Conservation (phyloP, 1,139 yeast species). For the Saccharomyces hybrid region DNA sequence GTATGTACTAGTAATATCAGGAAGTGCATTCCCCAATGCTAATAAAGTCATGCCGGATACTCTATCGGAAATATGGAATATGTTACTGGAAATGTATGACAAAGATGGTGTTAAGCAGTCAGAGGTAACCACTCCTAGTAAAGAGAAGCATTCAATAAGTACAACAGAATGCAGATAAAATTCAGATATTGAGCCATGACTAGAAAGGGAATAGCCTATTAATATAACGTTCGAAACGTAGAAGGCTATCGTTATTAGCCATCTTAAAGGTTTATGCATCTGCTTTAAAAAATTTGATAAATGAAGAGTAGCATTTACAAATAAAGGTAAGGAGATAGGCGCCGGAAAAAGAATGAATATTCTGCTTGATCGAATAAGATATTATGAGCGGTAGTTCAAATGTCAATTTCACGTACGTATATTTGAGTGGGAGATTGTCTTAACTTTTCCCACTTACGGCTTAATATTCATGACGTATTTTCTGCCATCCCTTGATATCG, state of each 20-base stretch:
- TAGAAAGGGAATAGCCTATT: background rate
- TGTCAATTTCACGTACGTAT: background rate
- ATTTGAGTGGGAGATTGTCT: background rate
- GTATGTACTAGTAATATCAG: conserved; percentile 80
- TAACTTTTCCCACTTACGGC: conserved; percentile 1
- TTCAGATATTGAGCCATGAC: conserved; percentile 3
- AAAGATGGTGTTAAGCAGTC: conserved; percentile 28
- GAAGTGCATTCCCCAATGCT: conserved; percentile 89
- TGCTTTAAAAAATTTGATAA: background rate
- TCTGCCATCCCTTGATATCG: background rate
- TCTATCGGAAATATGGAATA: conserved; percentile 60
- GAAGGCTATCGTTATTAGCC: conserved; percentile 9
- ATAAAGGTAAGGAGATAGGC: background rate
- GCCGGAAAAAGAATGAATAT: background rate
- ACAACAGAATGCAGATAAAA: conserved; percentile 13
- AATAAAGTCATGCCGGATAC: conserved; percentile 80
- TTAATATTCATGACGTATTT: background rate
- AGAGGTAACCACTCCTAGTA: conserved; percentile 27
- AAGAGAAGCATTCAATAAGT: conserved; percentile 20
- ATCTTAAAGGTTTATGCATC: conserved; percentile 5
- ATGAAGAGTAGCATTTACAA: background rate
- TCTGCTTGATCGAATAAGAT: background rate
- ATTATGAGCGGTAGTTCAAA: background rate
- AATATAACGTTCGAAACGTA: conserved; percentile 8
- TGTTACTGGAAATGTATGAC: conserved; percentile 24